Conservation (phyloP, 139 green algal genomes). For the Chlamydomonas incerta region DNA sequence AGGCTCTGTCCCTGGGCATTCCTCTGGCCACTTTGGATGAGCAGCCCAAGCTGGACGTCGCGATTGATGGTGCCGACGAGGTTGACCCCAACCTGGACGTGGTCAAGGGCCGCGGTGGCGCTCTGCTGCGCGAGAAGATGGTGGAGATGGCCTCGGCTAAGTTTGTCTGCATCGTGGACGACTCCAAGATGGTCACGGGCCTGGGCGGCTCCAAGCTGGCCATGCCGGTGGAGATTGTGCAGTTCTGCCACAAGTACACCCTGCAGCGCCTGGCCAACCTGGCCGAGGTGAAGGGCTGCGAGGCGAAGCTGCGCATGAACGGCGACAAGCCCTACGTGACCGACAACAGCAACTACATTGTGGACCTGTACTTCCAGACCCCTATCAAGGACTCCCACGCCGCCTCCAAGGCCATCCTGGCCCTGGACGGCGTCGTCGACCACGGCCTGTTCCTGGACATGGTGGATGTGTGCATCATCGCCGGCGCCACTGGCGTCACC, state of each 20-base stretch:
- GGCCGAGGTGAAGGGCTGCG: slow-evolving; percentile 82
- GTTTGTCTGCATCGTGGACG: slow-evolving; percentile 99
- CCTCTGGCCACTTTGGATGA: slow-evolving; percentile 96
- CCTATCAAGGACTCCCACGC: slow-evolving; percentile 82
- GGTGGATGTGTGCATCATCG: slow-evolving; percentile 97
- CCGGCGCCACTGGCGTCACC: slow-evolving; percentile 85
- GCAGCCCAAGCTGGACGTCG: slow-evolving; percentile 95
- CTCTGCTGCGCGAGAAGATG: slow-evolving; percentile 99
- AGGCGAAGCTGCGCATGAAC: slow-evolving; percentile 93
- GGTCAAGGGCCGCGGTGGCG: slow-evolving; percentile 97
- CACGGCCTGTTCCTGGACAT: slow-evolving; percentile 99
- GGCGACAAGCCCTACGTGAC: slow-evolving; percentile 97
- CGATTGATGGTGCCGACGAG: slow-evolving; percentile 99
- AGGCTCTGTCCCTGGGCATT: slow-evolving; percentile 91
- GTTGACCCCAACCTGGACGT: slow-evolving; percentile 97
- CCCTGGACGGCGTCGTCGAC: slow-evolving; percentile 95
- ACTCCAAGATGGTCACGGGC: slow-evolving; percentile 94
- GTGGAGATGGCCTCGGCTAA: slow-evolving; percentile 94
- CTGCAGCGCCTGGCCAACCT: slow-evolving; percentile 74
- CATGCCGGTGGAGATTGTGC: slow-evolving; percentile 99
- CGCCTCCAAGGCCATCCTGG: slow-evolving; percentile 87
- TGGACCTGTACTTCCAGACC: slow-evolving; percentile 97
- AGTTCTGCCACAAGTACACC: slow-evolving; percentile 98
- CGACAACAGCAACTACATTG: slow-evolving; percentile 99
- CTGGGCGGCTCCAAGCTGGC: slow-evolving; percentile 92